Base-by-base conservation (phyloP, 768 basidiomycete genomes). In the Leccinum disarticulatum region DNA sequence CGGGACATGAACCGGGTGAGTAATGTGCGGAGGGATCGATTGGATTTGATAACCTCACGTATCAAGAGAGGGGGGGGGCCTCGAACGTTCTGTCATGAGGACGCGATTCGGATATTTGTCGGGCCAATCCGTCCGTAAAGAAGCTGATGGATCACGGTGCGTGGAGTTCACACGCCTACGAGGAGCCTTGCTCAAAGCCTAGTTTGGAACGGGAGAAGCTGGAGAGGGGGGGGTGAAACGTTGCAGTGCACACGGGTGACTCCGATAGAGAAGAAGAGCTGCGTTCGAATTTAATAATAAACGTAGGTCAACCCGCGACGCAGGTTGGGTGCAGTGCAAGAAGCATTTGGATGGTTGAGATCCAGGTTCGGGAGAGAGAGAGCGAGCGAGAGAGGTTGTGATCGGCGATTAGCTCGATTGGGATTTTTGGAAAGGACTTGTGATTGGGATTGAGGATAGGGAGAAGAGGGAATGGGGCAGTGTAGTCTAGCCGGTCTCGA, bases 211-310 rank as follows among this genome's bases (percentile, higher is more conserved):
- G 38, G 7, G 8, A 15, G 38, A 41, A 41, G 38, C 38, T 41
- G 13, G 38, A 15, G 38, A 43, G n/a, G n/a, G 15, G 15, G 47
- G 47, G 43, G 43, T 2, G 10, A 19, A 43, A 55, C 14, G 47
- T 25, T 48, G 47, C 47, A 11, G 25, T 36, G 56, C 35, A 13
- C 52, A 43, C 43, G 62, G 62, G 15, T 17, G 36, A 22, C 61
- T 17, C 62, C 62, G 62, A 49, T 55, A 33, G 62, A 64, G 43
- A 43, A 43, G 43, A 43, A 43, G 25, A 25, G 41, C 41, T 43
- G 41, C 41, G 43, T 43, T 43, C 43, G 43, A 43, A 43, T 43
- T 43, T 43, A 19, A 43, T 43, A 19, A 43, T 43, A 43, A 6
- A 43, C n/a, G 41, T 43, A 43, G 41, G 41, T 19, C 4, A 10